A percentile compares a stretch with the other conserved stretches of the same genome.
Conservation (phyloP, 1,139 yeast species). For the Debaryomyces coudertii region DNA sequence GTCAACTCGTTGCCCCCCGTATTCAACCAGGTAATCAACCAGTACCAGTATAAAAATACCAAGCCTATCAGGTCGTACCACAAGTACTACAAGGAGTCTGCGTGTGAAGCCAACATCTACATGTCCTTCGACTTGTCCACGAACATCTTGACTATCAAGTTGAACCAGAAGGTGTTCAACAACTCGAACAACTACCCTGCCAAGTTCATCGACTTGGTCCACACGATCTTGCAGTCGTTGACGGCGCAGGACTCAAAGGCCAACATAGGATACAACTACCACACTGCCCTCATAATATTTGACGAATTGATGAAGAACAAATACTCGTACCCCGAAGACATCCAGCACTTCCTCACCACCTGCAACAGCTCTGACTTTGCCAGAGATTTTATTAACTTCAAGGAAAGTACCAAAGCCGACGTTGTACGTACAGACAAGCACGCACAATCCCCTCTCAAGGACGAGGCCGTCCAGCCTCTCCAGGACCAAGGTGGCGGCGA, state of each 20-base stretch:
- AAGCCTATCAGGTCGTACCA: constrained; percentile 32
- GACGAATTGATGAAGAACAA: constrained; percentile 26
- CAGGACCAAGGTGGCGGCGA: not conserved
- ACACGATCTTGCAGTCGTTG: constrained; percentile 19
- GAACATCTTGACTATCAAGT: constrained; percentile 33
- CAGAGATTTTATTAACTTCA: constrained; percentile 35
- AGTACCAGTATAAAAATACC: constrained; percentile 26
- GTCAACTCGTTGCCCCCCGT: constrained; percentile 13
- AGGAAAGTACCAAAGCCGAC: constrained; percentile 18
- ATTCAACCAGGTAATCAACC: constrained; percentile 17
- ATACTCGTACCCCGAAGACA: constrained; percentile 24
- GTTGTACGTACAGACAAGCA: not conserved
- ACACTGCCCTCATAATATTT: constrained; percentile 32
- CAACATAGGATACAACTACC: constrained; percentile 25
- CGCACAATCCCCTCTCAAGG: not conserved
- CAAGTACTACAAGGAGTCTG: constrained; percentile 23
- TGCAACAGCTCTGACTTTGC: constrained; percentile 35
- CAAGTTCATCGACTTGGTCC: constrained; percentile 17
- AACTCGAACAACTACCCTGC: constrained; percentile 20
- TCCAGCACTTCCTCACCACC: constrained; percentile 24
- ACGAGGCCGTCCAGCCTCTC: not conserved
- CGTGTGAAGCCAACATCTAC: constrained; percentile 27
- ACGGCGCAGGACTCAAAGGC: constrained; percentile 19
- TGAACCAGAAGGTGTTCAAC: constrained; percentile 28
- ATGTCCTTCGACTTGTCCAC: constrained; percentile 29